Base-by-base conservation (phyloP, 768 basidiomycete species). In the Calocybe indica region DNA sequence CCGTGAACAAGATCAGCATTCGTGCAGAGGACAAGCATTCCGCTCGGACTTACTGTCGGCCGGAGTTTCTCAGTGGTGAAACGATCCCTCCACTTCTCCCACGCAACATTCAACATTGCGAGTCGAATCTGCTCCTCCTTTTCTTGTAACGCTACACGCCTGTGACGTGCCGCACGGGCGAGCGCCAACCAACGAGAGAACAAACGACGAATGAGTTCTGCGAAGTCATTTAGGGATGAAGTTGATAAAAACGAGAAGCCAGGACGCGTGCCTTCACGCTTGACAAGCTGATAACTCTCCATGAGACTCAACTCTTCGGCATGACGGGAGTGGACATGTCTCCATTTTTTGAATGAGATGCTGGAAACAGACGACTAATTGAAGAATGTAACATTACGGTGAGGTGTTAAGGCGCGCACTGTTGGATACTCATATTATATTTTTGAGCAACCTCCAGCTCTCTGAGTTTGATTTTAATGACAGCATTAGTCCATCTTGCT, bases 61-160 rank as follows among this genome's bases (percentile, higher is more conserved):
- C 76, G 78, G 42, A 92, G 66, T 51, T 71, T 73, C 52, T 80
- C 80, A 43, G 84, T 79, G 52, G 71, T 74, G 60, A 80, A 89
- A 29, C 74, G 78, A 46, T 85, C 88, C 58, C 82, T 70, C 91
- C 91, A 93, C 56, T 71, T 83, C 46, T 89, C 85, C 88, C 88
- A 92, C 11, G 76, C 78, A 30, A 65, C 68, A 31, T 75, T 71
- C 30, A 84, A 64, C 28, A 71, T 58, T 10, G 68, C 67, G 10
- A 74, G 65, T 52, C 78, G 74, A 52, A 88, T 70, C 52, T 87
- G 78, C 29, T 79, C 73, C 57, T 87, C 84, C 52, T 75, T 80
- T 46, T 75, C 72, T 47, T 76, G 76, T 40, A 92, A 67, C 11
- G 73, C 67, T 22, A 75, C 57, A 9, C 85, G 78, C 40, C 84